These are phyloP conservation scores for Phytophthora aleatoria DNA, from an alignment of 352 stramenopile genomes.

Conservation along the genomic window DNA sequence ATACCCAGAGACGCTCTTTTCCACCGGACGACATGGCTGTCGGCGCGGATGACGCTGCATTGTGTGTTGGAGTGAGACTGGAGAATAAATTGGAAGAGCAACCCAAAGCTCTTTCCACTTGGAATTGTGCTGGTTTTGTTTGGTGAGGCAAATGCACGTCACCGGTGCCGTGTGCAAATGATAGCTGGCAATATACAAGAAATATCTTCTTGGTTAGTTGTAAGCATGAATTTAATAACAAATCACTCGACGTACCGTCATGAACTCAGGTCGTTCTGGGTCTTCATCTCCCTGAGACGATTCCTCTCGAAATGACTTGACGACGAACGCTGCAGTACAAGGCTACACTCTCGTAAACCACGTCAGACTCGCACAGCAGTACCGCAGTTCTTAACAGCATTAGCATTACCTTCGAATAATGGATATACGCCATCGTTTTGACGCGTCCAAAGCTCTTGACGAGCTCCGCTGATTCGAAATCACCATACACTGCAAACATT, in stretches of 20 bases:
- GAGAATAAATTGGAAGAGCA: constrained; percentile 3
- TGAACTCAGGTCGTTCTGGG: constrained; percentile 46
- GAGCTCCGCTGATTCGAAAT: constrained; percentile 71
- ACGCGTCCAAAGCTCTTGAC: constrained; percentile 79
- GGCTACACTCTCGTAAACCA: constrained; percentile 31
- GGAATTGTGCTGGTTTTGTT: constrained; percentile 8
- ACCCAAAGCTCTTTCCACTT: constrained; percentile 10
- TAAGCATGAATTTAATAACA: not conserved
- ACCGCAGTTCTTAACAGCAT: constrained; percentile 10
- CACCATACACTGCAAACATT: constrained; percentile 82
- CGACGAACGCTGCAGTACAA: constrained; percentile 49
- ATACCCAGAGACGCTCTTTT: constrained; percentile 61
- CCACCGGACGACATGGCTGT: constrained; percentile 8
- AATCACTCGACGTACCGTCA: constrained; percentile 41
- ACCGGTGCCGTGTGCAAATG: constrained; percentile 47
- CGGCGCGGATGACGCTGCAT: constrained; percentile 8
- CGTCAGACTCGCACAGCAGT: constrained; percentile 6
- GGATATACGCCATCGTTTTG: constrained; percentile 88
- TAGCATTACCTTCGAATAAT: constrained; percentile 57
- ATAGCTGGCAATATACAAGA: constrained; percentile 35
- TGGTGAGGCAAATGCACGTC: constrained; percentile 16
- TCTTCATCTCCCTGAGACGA: constrained; percentile 37
- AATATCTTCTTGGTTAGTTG: constrained; percentile 11
- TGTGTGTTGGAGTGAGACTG: constrained; percentile 2
- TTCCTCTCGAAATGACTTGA: constrained; percentile 62